These are phyloP conservation scores for Phyllosticta paracitricarpa DNA, from an alignment of 2,329 filamentous ascomycete genomes.

Conservation along the genomic window DNA sequence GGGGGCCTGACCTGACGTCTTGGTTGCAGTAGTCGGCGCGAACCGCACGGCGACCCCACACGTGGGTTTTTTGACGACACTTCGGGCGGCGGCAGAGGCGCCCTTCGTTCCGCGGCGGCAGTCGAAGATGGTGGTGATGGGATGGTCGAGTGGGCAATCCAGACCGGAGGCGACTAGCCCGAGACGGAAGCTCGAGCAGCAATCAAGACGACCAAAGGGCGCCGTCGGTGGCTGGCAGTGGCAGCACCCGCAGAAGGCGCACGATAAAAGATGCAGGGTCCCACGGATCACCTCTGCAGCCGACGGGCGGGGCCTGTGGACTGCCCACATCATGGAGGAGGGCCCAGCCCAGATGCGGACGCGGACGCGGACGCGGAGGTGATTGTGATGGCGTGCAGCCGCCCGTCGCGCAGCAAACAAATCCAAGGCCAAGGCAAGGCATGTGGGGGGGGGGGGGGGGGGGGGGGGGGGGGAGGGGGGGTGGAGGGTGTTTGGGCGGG, in stretches of 20 bases:
- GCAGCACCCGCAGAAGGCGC: slow-evolving; percentile 6
- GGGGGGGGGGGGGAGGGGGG: too few species aligned
- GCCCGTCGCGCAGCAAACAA: slow-evolving; percentile 7
- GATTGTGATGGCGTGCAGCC: slow-evolving; percentile 8
- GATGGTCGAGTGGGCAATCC: not conserved
- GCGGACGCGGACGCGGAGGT: not conserved
- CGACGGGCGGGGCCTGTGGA: not conserved
- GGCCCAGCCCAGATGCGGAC: not conserved
- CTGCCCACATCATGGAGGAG: too few species aligned
- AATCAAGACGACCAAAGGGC: not conserved
- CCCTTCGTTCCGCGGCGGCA: not conserved
- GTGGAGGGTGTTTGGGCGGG: slow-evolving; percentile 2
- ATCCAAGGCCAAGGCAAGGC: not conserved
- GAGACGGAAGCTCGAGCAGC: not conserved
- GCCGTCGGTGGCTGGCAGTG: not conserved
- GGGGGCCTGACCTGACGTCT: not conserved
- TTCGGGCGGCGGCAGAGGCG: not conserved
- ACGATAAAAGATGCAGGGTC: slow-evolving; percentile 6
- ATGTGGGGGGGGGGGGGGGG: slow-evolving; percentile 1
- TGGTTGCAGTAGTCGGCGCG: not conserved
- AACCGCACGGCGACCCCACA: not conserved
- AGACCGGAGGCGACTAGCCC: not conserved
- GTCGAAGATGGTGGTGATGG: not conserved
- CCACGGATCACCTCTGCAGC: slow-evolving; percentile 7
- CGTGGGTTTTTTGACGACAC: not conserved